Evolutionary conservation across 495 filamentous ascomycete species (phyloP).

Genomic region (Penicillium egyptiacum): DNA sequence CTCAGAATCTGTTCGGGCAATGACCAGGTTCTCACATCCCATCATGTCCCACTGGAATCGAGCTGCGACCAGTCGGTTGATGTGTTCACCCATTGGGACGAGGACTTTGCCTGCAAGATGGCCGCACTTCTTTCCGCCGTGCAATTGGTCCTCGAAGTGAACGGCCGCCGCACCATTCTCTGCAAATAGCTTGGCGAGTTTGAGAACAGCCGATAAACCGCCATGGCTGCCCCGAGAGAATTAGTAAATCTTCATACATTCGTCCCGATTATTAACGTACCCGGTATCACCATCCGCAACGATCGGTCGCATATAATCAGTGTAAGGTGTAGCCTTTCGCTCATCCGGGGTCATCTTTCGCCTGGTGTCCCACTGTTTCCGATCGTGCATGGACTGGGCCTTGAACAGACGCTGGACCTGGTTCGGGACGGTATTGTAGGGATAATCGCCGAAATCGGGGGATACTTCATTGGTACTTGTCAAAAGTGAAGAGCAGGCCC

Average conservation of each 20-base stretch:
- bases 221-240: slow-evolving; percentile 55
- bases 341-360: slow-evolving; percentile 71
- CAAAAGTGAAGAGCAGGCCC: slow-evolving; percentile 91
- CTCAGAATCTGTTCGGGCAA: slow-evolving; percentile 93
- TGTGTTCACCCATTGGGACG: slow-evolving; percentile 91
- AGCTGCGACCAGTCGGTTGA: slow-evolving; percentile 87
- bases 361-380: slow-evolving; percentile 87
- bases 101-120: slow-evolving; percentile 96
- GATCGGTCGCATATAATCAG: slow-evolving; percentile 91
- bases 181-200: slow-evolving; percentile 97
- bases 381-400: slow-evolving; percentile 93
- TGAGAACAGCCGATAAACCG: slow-evolving; percentile 86
- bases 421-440: slow-evolving; percentile 98
- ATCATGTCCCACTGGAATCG: slow-evolving; percentile 98
- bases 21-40: slow-evolving; percentile 90
- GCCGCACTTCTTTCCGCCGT: slow-evolving; percentile 98
- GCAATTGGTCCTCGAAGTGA: slow-evolving; percentile 96
- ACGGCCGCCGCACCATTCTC: slow-evolving; percentile 96
- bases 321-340: slow-evolving; percentile 72
- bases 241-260: slow-evolving; percentile 3
- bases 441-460: slow-evolving; percentile 96
- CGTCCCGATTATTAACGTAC: slow-evolving; percentile 32
- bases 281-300: slow-evolving; percentile 98
- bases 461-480: slow-evolving; percentile 96
- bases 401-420: slow-evolving; percentile 95